These are phyloP conservation scores for Athelia sp. DNA, from an alignment of 1,284 basidiomycete species.

Conservation along the genomic window DNA sequence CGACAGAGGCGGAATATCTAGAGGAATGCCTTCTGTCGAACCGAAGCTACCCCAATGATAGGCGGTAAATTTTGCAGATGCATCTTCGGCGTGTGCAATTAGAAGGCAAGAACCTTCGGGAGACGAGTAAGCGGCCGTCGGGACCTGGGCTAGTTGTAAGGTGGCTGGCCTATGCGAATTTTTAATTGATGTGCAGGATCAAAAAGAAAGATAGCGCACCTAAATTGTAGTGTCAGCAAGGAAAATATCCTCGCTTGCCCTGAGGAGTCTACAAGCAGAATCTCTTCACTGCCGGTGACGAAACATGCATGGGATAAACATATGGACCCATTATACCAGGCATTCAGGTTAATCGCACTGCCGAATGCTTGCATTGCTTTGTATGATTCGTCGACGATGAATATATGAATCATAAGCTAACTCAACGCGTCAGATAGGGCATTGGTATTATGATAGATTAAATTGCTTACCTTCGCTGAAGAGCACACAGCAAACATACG, in stretches of 20 bases:
- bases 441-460: neutral
- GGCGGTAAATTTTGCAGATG: constrained; percentile 22
- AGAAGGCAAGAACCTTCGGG: constrained; percentile 53
- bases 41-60: constrained; percentile 58
- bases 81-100: constrained; percentile 20
- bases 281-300: constrained; percentile 41
- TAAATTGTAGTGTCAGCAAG: constrained; percentile 42
- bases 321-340: constrained; percentile 35
- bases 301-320: constrained; percentile 32
- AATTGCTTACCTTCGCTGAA: constrained; percentile 29
- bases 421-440: neutral
- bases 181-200: neutral
- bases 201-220: constrained; percentile 28
- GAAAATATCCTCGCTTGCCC: constrained; percentile 43
- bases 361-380: constrained; percentile 30
- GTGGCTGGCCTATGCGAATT: constrained; percentile 49
- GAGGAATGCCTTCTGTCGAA: constrained; percentile 36
- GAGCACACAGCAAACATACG: constrained; percentile 40
- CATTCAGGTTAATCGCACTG: constrained; percentile 30
- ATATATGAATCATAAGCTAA: constrained; percentile 38
- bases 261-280: constrained; percentile 39
- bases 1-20: constrained; percentile 25
- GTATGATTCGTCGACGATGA: constrained; percentile 40
- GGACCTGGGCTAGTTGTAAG: constrained; percentile 30
- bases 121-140: constrained; percentile 32